Evolutionary conservation across 2,329 filamentous ascomycete species (phyloP).

Genomic region (Zasmidium angulare): DNA sequence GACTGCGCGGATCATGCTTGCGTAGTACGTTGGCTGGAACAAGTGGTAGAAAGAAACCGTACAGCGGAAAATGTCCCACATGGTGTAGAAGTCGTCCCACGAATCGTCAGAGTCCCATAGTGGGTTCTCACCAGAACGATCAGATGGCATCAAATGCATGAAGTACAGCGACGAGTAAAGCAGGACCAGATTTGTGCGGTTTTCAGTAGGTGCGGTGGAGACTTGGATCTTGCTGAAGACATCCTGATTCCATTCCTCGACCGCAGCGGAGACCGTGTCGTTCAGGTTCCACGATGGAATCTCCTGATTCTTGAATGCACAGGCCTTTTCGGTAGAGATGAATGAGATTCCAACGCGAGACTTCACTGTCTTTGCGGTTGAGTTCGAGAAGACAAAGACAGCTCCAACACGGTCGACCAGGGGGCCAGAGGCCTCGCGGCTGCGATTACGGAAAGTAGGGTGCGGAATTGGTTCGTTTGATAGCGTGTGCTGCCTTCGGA

Average conservation of each 20-base stretch:
- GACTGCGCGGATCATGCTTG: constrained; percentile 65
- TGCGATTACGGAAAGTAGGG: constrained; percentile 40
- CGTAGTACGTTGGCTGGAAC: constrained; percentile 61
- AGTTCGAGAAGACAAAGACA: constrained; percentile 42
- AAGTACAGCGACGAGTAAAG: constrained; percentile 70
- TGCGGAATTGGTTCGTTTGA: constrained; percentile 30
- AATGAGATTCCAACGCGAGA: constrained; percentile 66
- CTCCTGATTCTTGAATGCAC: constrained; percentile 57
- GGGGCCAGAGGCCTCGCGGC: constrained; percentile 26
- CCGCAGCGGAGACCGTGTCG: constrained; percentile 32
- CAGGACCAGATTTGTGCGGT: constrained; percentile 54
- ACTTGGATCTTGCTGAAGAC: constrained; percentile 63
- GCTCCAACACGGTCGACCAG: constrained; percentile 51
- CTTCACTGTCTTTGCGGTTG: constrained; percentile 39
- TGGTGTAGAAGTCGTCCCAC: constrained; percentile 70
- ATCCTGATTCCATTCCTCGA: constrained; percentile 61
- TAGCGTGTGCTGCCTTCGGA: constrained; percentile 23
- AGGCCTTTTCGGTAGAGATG: constrained; percentile 63
- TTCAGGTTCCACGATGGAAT: constrained; percentile 46
- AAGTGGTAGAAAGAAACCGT: constrained; percentile 65
- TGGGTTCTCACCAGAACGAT: constrained; percentile 70
- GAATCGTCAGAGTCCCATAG: constrained; percentile 65
- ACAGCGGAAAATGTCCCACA: constrained; percentile 67
- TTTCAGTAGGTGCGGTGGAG: constrained; percentile 55
- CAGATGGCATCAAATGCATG: constrained; percentile 67